Conservation (phyloP, 2,329 filamentous ascomycete genomes). For the Stromatinia cepivora region DNA sequence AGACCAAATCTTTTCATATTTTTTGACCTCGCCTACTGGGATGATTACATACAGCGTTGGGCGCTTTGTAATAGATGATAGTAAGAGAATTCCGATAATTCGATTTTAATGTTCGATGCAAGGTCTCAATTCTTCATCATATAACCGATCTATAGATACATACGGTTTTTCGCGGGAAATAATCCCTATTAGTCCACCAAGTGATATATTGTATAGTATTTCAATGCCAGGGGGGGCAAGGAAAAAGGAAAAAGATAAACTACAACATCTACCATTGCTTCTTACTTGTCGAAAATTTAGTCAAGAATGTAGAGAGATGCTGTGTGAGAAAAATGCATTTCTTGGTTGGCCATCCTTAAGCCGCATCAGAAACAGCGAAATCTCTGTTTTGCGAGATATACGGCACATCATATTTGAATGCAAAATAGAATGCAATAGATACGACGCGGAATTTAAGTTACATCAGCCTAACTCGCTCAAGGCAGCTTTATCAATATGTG, state of each 20-base stretch:
- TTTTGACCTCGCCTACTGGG: background rate
- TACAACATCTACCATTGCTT: background rate
- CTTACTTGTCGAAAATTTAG: slow-evolving; percentile 5
- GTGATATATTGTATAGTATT: no score
- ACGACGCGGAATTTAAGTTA: no score
- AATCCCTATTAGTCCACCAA: background rate
- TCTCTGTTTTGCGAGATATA: background rate
- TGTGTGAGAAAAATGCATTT: slow-evolving; percentile 1
- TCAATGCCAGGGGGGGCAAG: no score
- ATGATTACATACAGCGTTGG: background rate
- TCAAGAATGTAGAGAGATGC: background rate
- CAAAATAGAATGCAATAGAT: no score
- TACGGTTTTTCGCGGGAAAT: slow-evolving; percentile 24
- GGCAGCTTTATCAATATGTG: background rate
- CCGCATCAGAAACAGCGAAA: background rate
- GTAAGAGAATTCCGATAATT: background rate
- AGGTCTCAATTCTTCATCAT: background rate
- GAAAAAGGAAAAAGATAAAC: background rate
- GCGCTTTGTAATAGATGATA: background rate
- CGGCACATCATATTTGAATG: background rate
- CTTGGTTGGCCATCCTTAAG: background rate
- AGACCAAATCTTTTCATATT: background rate
- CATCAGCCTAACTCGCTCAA: background rate
- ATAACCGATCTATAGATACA: no score
- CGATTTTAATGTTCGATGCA: background rate